phyloP scores from a whole-genome alignment of 2,329 filamentous ascomycete species.

The Cercospora beticola region DNA sequence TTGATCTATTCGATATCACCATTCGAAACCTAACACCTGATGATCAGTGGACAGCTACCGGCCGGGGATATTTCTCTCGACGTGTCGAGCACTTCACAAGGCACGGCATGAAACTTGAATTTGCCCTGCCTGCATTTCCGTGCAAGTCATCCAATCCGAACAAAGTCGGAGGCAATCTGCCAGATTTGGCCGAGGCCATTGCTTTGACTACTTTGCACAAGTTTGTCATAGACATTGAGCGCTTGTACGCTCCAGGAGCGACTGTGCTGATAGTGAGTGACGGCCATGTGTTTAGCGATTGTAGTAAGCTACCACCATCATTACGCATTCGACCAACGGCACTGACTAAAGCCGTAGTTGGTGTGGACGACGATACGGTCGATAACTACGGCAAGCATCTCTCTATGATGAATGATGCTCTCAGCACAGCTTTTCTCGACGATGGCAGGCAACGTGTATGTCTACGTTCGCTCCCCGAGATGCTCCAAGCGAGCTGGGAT shows the following conservation, averaged over 20 bases:
- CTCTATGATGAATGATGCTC: constrained; percentile 1
- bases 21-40: constrained; percentile 4
- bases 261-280: constrained; percentile 5
- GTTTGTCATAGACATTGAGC: constrained; percentile 1
- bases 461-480: not conserved
- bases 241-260: constrained; percentile 4
- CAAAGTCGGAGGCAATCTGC: constrained; percentile 3
- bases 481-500: not conserved
- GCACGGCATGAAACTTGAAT: not conserved
- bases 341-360: not conserved
- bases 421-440: not conserved
- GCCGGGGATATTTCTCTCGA: constrained; percentile 3
- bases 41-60: constrained; percentile 4
- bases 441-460: not conserved
- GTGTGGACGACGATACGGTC: constrained; percentile 8
- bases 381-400: constrained; percentile 6
- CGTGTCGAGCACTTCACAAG: constrained; percentile 3
- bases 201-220: constrained; percentile 7
- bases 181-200: constrained; percentile 6
- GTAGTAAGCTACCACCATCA: constrained; percentile 3
- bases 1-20: constrained; percentile 1
- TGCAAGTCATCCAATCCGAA: constrained; percentile 11
- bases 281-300: constrained; percentile 13
- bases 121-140: constrained; percentile 9
- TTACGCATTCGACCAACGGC: not conserved